A percentile compares a stretch with the other conserved stretches of the same genome.
Conservation (phyloP, 2,329 filamentous ascomycete genomes). For the Emergomyces africanus region DNA sequence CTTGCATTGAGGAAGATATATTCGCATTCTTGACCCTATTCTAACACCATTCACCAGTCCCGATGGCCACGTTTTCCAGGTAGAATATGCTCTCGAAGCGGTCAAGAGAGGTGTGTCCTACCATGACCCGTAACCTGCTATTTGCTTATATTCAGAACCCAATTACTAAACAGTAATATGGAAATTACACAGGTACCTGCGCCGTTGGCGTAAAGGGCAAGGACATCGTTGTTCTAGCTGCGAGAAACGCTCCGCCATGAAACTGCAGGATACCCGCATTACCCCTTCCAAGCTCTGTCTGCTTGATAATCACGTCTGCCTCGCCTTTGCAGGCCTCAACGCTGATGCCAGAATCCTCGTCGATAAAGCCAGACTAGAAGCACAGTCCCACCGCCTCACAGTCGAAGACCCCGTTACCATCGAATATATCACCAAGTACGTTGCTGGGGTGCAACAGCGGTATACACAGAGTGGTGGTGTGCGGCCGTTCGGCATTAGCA, state of each 20-base stretch:
- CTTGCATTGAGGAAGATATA: constrained; percentile 1
- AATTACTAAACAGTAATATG: constrained; percentile 14
- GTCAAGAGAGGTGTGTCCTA: constrained; percentile 73
- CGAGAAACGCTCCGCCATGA: constrained; percentile 98
- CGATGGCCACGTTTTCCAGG: constrained; percentile 98
- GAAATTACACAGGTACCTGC: constrained; percentile 60
- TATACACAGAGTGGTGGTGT: constrained; percentile 99
- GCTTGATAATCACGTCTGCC: constrained; percentile 88
- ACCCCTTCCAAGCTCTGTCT: constrained; percentile 98
- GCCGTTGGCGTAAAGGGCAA: constrained; percentile 93
- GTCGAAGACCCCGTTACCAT: constrained; percentile 96
- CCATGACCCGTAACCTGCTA: constrained; percentile 6
- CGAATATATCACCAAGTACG: constrained; percentile 99
- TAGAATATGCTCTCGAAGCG: constrained; percentile 97
- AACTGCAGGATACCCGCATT: constrained; percentile 97
- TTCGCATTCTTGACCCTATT: constrained; percentile 13
- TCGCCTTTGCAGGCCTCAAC: constrained; percentile 94
- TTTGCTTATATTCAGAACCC: constrained; percentile 3
- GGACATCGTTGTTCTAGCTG: constrained; percentile 90
- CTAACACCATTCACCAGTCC: constrained; percentile 54
- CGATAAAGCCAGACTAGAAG: constrained; percentile 94
- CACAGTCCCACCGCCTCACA: constrained; percentile 91
- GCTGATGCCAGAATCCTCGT: constrained; percentile 96
- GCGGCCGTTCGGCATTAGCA: constrained; percentile 96
- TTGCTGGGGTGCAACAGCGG: constrained; percentile 93